A percentile compares a stretch with the other conserved stretches of the same genome.
Conservation (phyloP, 2,329 filamentous ascomycete species). For the Trichoderma breve region DNA sequence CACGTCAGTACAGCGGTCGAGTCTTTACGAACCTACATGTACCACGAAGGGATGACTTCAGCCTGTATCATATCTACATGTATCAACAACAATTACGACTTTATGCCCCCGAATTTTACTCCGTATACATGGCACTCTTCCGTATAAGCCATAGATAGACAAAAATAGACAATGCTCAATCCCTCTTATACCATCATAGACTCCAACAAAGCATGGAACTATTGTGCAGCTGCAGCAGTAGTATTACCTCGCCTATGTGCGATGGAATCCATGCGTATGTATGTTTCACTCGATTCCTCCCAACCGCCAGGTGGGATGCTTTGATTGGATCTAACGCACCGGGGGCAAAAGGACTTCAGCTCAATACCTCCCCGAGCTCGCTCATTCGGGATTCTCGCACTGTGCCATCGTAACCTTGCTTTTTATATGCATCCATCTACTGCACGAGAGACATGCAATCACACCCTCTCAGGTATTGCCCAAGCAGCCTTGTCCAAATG, state of each 20-base stretch:
- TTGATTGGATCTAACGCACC: constrained; percentile 1
- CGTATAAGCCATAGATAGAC: background rate
- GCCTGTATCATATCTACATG: background rate
- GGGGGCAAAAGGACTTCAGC: constrained; percentile 7
- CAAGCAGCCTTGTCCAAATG: background rate
- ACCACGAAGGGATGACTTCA: background rate
- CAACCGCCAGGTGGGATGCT: constrained; percentile 9
- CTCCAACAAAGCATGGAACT: background rate
- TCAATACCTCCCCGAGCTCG: background rate
- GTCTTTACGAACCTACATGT: background rate
- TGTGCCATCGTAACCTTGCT: constrained; percentile 1
- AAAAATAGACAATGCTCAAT: background rate
- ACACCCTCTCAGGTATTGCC: background rate
- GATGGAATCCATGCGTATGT: background rate
- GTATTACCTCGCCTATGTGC: constrained; percentile 1
- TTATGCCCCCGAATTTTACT: background rate
- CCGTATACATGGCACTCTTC: background rate
- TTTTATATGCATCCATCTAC: background rate
- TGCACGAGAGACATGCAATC: constrained; percentile 5
- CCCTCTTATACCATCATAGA: background rate
- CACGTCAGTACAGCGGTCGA: background rate
- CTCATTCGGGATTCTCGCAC: background rate
- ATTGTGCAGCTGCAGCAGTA: background rate
- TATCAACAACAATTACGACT: background rate
- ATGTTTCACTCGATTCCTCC: constrained; percentile 11